Evolutionary conservation across 768 basidiomycete species (phyloP), one percentile per base, ranked within the genome.

Genomic region (Rhodotorula diobovata): DNA sequence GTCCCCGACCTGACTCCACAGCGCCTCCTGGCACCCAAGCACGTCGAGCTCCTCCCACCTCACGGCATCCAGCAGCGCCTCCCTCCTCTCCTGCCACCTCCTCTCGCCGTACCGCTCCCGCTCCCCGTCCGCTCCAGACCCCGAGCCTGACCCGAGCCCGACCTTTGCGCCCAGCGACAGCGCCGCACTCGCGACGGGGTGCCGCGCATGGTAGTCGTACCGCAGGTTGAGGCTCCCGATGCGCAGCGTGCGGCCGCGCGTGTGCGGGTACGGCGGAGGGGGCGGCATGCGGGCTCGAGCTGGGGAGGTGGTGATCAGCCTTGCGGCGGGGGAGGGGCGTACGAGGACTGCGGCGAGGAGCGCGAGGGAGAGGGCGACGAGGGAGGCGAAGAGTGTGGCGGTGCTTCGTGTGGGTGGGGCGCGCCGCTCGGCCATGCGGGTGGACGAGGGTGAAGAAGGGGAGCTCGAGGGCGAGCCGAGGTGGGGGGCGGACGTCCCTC

Each of bases 11-110:
- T 77, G 76, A n/a, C 58, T n/a, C 8, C 63, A 51, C 18, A 75
- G 45, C n/a, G 66, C 76, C 61, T 77, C 76, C 58, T 76, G 75
- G 20, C 73, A 66, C 20, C 76, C 73, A 15, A 77, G 48, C n/a
- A 73, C 37, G 51, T 74, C 76, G 28, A 72, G 57, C 45, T 68
- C 61, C 37, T 66, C 48, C 34, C 61, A 77, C 50, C 73, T 46
- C 14, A 77, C 66, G 43, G 66, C 56, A 55, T 77, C 76, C 28
- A 72, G 69, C 30, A 75, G 53, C 16, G 51, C 45, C 30, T 64
- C 61, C 28, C 72, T 28, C 10, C 72, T 15, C 15, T 70, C 68
- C 2, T 16, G 4, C 72, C 72, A 74, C 4, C 35, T 18, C 18
- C 23, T 1, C 46, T 73, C 72, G 21, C 72, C 72, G 51, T 45